These are phyloP conservation scores for Syzygium malaccense DNA, from an alignment of 441 rosid species.

Conservation along the genomic window DNA sequence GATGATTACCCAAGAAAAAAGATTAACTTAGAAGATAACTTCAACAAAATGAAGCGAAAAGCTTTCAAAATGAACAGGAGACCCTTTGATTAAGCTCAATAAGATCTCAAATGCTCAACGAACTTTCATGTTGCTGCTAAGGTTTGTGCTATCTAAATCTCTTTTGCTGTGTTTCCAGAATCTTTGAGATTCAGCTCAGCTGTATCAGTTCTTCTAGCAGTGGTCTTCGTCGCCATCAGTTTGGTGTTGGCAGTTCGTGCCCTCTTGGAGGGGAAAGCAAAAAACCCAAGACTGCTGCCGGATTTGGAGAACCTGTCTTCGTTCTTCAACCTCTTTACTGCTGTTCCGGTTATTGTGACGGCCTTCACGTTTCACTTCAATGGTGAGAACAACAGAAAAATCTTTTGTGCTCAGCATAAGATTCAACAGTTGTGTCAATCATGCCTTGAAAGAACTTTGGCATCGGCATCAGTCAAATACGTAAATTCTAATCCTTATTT, in stretches of 20 bases:
- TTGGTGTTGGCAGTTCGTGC: constrained; percentile 60
- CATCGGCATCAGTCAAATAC: neutral
- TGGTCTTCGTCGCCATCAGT: constrained; percentile 65
- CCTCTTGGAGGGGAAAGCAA: constrained; percentile 50
- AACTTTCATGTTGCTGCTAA: neutral
- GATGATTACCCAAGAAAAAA: neutral
- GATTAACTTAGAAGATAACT: neutral
- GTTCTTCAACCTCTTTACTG: constrained; percentile 71
- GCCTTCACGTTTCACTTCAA: constrained; percentile 92
- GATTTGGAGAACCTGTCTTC: constrained; percentile 31
- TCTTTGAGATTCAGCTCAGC: constrained; percentile 69
- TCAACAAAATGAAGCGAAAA: neutral
- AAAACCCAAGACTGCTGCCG: constrained; percentile 56
- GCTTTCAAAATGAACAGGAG: neutral
- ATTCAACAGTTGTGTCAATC: neutral
- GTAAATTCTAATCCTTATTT: neutral
- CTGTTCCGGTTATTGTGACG: constrained; percentile 79
- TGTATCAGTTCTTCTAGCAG: constrained; percentile 63
- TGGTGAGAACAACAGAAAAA: constrained; percentile 27
- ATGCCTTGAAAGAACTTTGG: neutral
- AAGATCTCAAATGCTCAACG: neutral
- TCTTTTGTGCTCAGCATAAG: neutral
- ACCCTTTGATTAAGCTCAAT: neutral
- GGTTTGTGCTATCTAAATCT: neutral
- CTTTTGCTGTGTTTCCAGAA: constrained; percentile 31